Base-by-base conservation (phyloP, 1,139 yeast species). In the Debaryomyces sp. region DNA sequence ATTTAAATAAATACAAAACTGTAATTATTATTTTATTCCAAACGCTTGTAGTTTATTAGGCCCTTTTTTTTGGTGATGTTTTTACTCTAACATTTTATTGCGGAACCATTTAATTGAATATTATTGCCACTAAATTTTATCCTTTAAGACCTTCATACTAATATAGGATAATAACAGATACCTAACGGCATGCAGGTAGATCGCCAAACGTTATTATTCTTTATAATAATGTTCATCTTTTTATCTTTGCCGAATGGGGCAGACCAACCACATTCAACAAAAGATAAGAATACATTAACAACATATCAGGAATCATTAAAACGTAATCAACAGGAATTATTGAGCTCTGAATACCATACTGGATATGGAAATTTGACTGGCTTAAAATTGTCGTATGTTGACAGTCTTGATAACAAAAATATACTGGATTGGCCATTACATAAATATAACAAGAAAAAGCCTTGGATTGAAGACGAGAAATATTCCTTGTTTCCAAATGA, bases 331-430 rank as follows among this genome's bases (percentile, higher is more conserved):
- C 56, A 63, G 2, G 64, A 67, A 10, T 65, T 86, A 37, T 54
- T 56, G 13, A 66, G 71, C 33, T 70, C 81, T 35, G 71, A 77
- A 2, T 84, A 78, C 61, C 51, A 61, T 15, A 54, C 66, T 4
- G 90, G 90, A 7, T 86, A 85, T 62, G 88, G 87, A 0, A 86
- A 88, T 57, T 64, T 89, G 9, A 87, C 96, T 0, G 96, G 96
- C 7, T 80, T 85, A 53, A 75, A 73, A 59, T 66, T 84, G 49
- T 83, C 87, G 44, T 88, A 85, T 57, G 67, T 71, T 8, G 94
- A 87, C 62, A 75, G 73, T 30, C 15, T 75, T 4, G 58, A 67
- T 5, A 78, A 79, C 9, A 70, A 74, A 46, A 70, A 73, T 35
- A 66, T 60, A 0, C 74, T 78, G 47, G 73, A 82, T 0, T 86